Percentiles rank a stretch among this genome's conserved stretches.
phyloP scores from a whole-genome alignment of 2,329 filamentous ascomycete genomes.

The Penicillium olsonii region DNA sequence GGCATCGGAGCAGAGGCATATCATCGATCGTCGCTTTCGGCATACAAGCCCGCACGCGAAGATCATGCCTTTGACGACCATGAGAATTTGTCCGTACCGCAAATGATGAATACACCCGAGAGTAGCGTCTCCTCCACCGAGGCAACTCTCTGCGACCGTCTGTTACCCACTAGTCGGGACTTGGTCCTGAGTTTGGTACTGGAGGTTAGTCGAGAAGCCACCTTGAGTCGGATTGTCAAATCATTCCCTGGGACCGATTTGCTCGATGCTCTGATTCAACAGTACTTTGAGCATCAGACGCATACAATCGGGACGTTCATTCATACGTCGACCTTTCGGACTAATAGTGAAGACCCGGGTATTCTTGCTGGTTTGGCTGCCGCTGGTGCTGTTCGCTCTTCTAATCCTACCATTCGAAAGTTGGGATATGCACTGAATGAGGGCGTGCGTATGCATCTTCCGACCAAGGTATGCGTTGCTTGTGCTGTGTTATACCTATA shows the following conservation, averaged over 20 bases:
- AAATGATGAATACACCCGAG: conserved; percentile 27
- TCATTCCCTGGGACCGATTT: conserved; percentile 45
- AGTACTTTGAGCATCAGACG: conserved; percentile 34
- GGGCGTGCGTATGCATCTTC: conserved; percentile 44
- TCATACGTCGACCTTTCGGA: conserved; percentile 41
- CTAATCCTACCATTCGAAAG: conserved; percentile 40
- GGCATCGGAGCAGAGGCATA: conserved; percentile 32
- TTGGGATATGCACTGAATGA: conserved; percentile 47
- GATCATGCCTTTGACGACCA: conserved; percentile 31
- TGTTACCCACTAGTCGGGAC: conserved; percentile 52
- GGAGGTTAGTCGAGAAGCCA: conserved; percentile 55
- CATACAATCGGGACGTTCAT: conserved; percentile 45
- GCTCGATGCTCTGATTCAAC: conserved; percentile 42
- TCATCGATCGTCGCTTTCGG: conserved; percentile 29
- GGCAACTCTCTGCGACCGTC: conserved; percentile 24
- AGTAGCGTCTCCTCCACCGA: conserved; percentile 13
- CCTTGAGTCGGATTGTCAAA: conserved; percentile 54
- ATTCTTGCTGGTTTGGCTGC: conserved; percentile 41
- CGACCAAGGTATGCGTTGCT: conserved; percentile 63
- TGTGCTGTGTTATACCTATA: conserved; percentile 56
- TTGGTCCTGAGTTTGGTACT: conserved; percentile 66
- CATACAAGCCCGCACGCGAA: conserved; percentile 29
- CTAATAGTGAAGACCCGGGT: conserved; percentile 39
- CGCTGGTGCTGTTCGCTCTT: conserved; percentile 40
- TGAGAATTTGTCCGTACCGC: conserved; percentile 29